Evolutionary conservation across 2,329 filamentous ascomycete species (phyloP), one percentile per base, ranked within the genome.

Genomic region (Clarireedia homoeocarpa): DNA sequence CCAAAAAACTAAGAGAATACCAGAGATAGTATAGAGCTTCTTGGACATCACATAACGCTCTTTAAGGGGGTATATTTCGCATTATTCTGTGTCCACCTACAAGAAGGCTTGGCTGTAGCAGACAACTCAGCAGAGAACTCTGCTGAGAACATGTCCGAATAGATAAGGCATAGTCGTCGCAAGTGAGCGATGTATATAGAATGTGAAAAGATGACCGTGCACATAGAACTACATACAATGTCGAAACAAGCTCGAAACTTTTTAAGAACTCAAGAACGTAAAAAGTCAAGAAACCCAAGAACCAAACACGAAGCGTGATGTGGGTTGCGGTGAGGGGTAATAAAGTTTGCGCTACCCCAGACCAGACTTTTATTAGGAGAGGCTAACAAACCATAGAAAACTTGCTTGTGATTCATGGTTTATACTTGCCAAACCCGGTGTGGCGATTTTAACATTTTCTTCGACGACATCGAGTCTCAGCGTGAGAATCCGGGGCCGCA

Each of bases 321-420:
- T 23, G 17, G 17, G 6, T 49, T 10, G n/a, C n/a, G 24, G n/a
- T 52, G 9, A n/a, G 34, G 6, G 23, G 45, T 9, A 42, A 12
- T 49, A 49, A 9, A 54, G 52, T 54, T 54, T 49, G 24, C 52
- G 17, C 52, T 54, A 54, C 30, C 51, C 51, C 52, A 40, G 51
- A 53, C 17, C 6, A 15, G 38, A 42, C 48, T 53, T 48, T n/a
- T 34, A 10, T 10, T 20, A 15, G 20, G 9, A 39, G 30, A 45
- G 10, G 17, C 27, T 15, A 7, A 44, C 12, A 20, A 20, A 12
- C 23, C 30, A 51, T 44, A 40, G 24, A 45, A 42, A 42, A 42
- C 5, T 14, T 20, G n/a, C 39, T 17, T 17, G 39, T 42, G 39
- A 15, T 42, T 34, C 12, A 20, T 20, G 20, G 20, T 20, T 20